A percentile compares a stretch with the other conserved stretches of the same genome.
phyloP scores from a whole-genome alignment of 73 alveolate species.

The Uronychia setigera region DNA sequence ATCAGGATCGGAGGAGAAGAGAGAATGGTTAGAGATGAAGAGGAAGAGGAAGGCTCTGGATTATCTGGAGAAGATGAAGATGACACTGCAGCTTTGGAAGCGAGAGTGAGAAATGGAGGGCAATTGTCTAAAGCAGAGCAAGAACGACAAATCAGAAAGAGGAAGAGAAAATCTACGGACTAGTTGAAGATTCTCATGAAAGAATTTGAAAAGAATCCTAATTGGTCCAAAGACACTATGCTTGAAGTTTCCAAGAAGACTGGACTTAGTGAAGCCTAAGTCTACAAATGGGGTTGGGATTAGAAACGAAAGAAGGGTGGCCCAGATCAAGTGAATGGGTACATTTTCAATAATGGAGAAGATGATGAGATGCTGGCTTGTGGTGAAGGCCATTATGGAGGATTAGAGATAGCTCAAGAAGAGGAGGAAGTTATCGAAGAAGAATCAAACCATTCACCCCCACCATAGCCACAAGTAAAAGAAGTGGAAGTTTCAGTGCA shows the following conservation, averaged over 20 bases:
- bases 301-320: conserved; percentile 27
- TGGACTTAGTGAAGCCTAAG: conserved; percentile 43
- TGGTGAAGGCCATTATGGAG: background rate
- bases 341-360: background rate
- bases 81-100: background rate
- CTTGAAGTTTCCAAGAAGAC: conserved; percentile 15
- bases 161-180: conserved; percentile 18
- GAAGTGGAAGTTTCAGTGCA: background rate
- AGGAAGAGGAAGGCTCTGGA: background rate
- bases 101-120: no score
- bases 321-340: background rate
- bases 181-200: conserved; percentile 22
- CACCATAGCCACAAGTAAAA: no score
- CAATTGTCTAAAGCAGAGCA: conserved; percentile 1
- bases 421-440: background rate
- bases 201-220: conserved; percentile 38
- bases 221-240: conserved; percentile 31
- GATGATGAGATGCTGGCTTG: background rate
- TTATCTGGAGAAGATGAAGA: background rate
- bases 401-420: background rate
- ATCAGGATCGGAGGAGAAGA: no score
- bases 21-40: no score
- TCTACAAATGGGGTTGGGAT: conserved; percentile 66
- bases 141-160: conserved; percentile 7
- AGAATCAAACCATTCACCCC: background rate